These are phyloP conservation scores for Coemansia pectinata DNA, from an alignment of 192 early-diverging fungal genomes.

Conservation along the genomic window DNA sequence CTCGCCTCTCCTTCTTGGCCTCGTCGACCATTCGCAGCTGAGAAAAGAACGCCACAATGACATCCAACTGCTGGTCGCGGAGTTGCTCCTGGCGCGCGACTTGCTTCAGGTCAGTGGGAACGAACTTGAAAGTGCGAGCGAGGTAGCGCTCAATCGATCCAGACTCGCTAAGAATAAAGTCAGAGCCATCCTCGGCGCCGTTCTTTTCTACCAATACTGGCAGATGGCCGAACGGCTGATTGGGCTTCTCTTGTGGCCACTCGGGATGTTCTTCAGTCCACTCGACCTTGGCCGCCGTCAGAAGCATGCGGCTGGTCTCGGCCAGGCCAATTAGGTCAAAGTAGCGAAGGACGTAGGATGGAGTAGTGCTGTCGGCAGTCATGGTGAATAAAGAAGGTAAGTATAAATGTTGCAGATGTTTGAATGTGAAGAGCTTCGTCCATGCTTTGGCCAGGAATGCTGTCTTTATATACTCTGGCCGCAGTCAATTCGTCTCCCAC, in stretches of 20 bases:
- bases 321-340: conserved; percentile 28
- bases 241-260: conserved; percentile 56
- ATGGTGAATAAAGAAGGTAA: neutral
- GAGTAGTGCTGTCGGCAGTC: conserved; percentile 1
- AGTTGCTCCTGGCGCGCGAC: conserved; percentile 40
- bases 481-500: neutral
- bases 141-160: conserved; percentile 59
- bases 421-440: neutral
- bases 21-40: neutral
- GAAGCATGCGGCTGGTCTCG: conserved; percentile 42
- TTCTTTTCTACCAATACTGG: conserved; percentile 56
- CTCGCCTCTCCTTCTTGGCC: conserved; percentile 19
- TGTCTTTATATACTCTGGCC: neutral
- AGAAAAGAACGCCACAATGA: neutral
- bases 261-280: conserved; percentile 53
- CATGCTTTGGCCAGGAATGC: neutral
- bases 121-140: conserved; percentile 43
- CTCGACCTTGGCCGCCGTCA: conserved; percentile 39
- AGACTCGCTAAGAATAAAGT: conserved; percentile 45
- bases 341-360: conserved; percentile 37
- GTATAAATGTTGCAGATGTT: neutral
- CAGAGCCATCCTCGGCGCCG: conserved; percentile 32
- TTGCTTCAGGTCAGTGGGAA: conserved; percentile 35
- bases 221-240: conserved; percentile 56
- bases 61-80: conserved; percentile 21